Base-by-base conservation (phyloP, 306 rosid genomes). In the Cicer bijugum region DNA sequence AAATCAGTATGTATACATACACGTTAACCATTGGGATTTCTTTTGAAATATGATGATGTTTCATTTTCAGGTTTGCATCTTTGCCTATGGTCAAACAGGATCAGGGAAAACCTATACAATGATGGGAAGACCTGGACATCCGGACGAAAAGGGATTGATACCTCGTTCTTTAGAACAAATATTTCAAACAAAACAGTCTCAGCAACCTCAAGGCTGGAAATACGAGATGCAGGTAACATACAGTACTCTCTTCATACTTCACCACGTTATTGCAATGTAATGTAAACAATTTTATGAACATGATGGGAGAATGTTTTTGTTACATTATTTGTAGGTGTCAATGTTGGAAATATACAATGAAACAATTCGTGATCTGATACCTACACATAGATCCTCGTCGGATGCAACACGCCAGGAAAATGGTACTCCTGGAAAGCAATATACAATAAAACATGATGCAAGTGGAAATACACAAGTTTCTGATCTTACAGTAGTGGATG, bases 321-420 rank as follows among this genome's bases (percentile, higher is more conserved):
- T 59, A 6, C 65, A 48, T 77, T 57, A 44, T 50, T 15, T 72
- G 1, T 72, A 91, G 97, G 99, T 91, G 14, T 94, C 99, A 6
- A 94, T 94, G 99, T 79, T 94, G 89, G 99, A 94, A 85, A 94
- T 94, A 76, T 94, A 94, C 76, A 94, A 94, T 7, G 99, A 94
- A 84, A 91, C 92, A 0, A 88, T 94, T 75, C 96, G 95, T 28
- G 99, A 94, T 86, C 78, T 94, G 80, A 76, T 94, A 58, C 75
- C 91, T 12, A 82, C 89, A 42, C 89, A 81, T 80, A 87, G 90
- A 82, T 77, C 88, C 15, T 78, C 89, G 71, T 40, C 80, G 6
- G 85, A 82, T 60, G 69, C 63, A 45, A 66, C 66, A 14, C 86
- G 86, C 11, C 3, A 65, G 15, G 98, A 94, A 79, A 88, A 85